Conservation (phyloP, 768 basidiomycete genomes). For the Trametes coccinea region DNA sequence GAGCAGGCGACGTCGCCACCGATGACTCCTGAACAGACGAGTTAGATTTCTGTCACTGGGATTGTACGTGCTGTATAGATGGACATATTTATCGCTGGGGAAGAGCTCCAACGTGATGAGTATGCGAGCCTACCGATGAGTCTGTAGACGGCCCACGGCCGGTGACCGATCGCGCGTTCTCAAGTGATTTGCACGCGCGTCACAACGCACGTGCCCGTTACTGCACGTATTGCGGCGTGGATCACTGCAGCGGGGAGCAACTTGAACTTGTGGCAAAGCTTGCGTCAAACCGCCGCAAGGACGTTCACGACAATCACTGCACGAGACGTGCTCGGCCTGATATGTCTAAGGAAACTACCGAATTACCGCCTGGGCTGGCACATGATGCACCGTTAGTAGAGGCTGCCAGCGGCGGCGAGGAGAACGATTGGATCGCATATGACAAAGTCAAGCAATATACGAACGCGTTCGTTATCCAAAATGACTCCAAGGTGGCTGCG, state of each 20-base stretch:
- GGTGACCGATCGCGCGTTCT: no score
- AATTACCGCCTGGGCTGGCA: slow-evolving; percentile 13
- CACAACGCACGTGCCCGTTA: slow-evolving; percentile 18
- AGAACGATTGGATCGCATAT: slow-evolving; percentile 47
- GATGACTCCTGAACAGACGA: neutral
- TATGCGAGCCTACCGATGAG: no score
- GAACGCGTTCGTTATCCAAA: slow-evolving; percentile 62
- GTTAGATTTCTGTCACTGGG: neutral
- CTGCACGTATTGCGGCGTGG: neutral
- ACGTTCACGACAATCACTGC: no score
- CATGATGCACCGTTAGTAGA: slow-evolving; percentile 7
- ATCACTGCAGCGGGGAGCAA: neutral
- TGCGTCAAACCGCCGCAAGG: no score
- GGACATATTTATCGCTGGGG: neutral
- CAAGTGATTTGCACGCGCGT: neutral
- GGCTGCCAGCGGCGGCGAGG: slow-evolving; percentile 7
- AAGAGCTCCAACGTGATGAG: no score
- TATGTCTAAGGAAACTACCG: neutral
- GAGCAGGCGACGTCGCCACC: slow-evolving; percentile 2
- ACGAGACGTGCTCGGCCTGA: no score
- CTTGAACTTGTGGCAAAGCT: neutral
- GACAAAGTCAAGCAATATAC: slow-evolving; percentile 54
- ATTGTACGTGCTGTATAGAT: neutral
- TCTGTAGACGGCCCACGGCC: no score
- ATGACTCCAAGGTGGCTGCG: slow-evolving; percentile 35